These are phyloP conservation scores for Kwoniella sp. DNA, from an alignment of 768 basidiomycete species.

Conservation along the genomic window DNA sequence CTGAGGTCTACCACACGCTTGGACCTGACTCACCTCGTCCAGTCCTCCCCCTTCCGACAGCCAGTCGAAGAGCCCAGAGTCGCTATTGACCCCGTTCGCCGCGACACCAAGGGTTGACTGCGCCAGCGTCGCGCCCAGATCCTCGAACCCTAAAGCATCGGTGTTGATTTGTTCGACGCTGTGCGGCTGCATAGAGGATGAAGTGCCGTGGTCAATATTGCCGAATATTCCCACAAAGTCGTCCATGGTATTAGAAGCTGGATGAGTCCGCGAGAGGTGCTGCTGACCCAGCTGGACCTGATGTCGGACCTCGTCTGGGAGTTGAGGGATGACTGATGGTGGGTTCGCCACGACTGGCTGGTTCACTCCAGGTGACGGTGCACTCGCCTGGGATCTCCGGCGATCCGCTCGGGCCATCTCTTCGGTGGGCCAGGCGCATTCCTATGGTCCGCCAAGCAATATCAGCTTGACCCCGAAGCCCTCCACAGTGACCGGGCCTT, in stretches of 20 bases:
- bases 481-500: too few relatives aligned
- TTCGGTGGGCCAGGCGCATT: conserved; percentile 9
- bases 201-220: conserved; percentile 1
- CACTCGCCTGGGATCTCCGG: neutral
- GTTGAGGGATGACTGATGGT: neutral
- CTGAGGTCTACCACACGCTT: neutral
- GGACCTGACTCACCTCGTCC: conserved; percentile 21
- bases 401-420: conserved; percentile 1
- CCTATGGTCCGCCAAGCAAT: neutral
- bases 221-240: conserved; percentile 15
- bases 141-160: too few relatives aligned
- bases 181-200: too few relatives aligned
- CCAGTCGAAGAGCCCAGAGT: conserved; percentile 12
- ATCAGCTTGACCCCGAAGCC: too few relatives aligned
- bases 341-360: too few relatives aligned
- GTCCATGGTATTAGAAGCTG: conserved; percentile 7
- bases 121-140: too few relatives aligned
- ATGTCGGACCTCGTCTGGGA: neutral
- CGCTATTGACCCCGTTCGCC: conserved; percentile 1
- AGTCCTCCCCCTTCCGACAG: conserved; percentile 9
- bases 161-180: too few relatives aligned
- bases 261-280: neutral
- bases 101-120: neutral
- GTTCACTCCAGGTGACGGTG: neutral
- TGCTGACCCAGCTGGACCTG: neutral